These are phyloP conservation scores for Yarrowia yakushimensis DNA, from an alignment of 805 yeast species.

Conservation along the genomic window DNA sequence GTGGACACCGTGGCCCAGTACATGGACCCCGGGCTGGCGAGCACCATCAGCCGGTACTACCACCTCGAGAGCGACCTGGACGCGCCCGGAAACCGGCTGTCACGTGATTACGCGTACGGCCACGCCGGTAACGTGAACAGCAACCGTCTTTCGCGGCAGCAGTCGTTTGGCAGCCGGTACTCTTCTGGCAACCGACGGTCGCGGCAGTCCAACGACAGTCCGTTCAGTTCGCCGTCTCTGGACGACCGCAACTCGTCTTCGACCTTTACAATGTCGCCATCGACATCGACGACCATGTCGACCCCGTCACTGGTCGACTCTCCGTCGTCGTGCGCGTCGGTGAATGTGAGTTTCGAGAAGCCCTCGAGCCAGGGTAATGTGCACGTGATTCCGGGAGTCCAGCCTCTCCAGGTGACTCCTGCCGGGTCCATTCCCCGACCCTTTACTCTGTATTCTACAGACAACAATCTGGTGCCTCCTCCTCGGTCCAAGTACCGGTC, in stretches of 20 bases:
- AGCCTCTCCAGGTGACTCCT: not conserved
- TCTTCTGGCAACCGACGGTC: not conserved
- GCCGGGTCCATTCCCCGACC: not conserved
- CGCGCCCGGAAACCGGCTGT: not conserved
- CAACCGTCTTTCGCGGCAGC: not conserved
- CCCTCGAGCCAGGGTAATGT: not conserved
- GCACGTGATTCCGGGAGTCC: not conserved
- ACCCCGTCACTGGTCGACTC: constrained; percentile 9
- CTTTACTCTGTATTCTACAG: constrained; percentile 3
- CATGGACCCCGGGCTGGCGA: not conserved
- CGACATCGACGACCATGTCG: constrained; percentile 10
- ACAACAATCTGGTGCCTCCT: constrained; percentile 14
- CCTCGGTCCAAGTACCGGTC: constrained; percentile 23
- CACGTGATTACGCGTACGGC: not conserved
- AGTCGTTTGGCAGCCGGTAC: not conserved
- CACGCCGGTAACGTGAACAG: too few relatives aligned
- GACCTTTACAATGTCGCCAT: constrained; percentile 9
- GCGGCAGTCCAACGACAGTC: not conserved
- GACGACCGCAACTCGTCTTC: constrained; percentile 10
- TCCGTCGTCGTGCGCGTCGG: not conserved
- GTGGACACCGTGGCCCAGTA: not conserved
- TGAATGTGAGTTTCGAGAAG: not conserved
- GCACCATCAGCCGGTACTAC: not conserved
- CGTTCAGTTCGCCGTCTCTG: not conserved
- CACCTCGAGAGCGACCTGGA: not conserved